phyloP scores from a whole-genome alignment of 73 alveolate species.

The Paramecium octaurelia region DNA sequence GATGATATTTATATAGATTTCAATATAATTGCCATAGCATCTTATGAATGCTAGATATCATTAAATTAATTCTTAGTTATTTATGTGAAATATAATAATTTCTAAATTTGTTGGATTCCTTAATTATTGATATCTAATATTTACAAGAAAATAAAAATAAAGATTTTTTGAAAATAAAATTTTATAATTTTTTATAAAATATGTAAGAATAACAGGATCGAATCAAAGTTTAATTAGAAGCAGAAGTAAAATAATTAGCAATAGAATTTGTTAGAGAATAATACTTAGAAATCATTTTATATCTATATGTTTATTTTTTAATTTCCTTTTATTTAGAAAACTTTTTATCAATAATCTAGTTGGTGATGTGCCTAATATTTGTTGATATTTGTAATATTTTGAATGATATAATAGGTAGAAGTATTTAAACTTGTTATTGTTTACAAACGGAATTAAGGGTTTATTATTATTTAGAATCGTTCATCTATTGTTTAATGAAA shows the following conservation, averaged over 20 bases:
- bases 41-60: too few species aligned
- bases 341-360: not conserved
- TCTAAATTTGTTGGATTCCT: too few species aligned
- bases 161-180: not conserved
- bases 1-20: too few species aligned
- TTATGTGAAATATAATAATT: too few species aligned
- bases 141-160: not conserved
- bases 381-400: not conserved
- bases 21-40: too few species aligned
- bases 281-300: not conserved
- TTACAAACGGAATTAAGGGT: not conserved
- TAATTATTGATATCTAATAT: not conserved
- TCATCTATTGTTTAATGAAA: not conserved
- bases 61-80: too few species aligned
- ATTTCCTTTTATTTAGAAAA: not conserved
- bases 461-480: not conserved
- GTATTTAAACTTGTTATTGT: not conserved
- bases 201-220: not conserved
- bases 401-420: not conserved
- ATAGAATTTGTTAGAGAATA: not conserved
- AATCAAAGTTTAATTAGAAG: not conserved
- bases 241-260: not conserved
- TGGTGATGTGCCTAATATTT: not conserved
- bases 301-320: not conserved
- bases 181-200: not conserved